Base-by-base conservation (phyloP, 805 yeast species). In the Yarrowia divulgata region DNA sequence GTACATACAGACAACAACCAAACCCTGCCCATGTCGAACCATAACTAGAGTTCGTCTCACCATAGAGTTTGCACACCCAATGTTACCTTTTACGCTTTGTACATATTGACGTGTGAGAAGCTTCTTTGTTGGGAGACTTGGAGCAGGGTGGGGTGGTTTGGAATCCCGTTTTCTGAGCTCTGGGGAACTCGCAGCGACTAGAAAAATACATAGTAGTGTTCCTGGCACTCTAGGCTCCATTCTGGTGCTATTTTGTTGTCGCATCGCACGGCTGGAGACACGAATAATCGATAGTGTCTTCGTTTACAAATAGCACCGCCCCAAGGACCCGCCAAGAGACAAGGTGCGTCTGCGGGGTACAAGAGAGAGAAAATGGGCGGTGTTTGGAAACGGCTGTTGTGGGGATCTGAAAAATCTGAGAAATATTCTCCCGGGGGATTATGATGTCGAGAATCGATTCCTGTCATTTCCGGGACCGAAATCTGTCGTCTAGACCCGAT, bases 11-110 rank as follows among this genome's bases (percentile, higher is more conserved):
- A 23, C 29, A 23, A 23, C 29, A 23, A 23, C 29, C 60, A 54
- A 54, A 54, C 60, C 60, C 60, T 54, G 60, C 64, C 64, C 64
- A 57, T 57, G 64, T 57, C 64, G 64, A 57, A 57, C 64, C 39
- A 32, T 57, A 57, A 39, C 34, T 37, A 39, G 39, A 40, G 29
- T 23, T 23, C 29, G 29, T 23, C 29, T 23, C 29, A 23, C 29
- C 29, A 23, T 23, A 23, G 29, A 23, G 62, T 49, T 49, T 49
- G 54, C 13, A 49, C 52, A 19, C 34, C 52, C 29, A 23, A 23
- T 23, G 29, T 23, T 23, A 23, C 29, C 4, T 23, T 16, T 48
- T 48, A 48, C 35, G 35, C 35, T 48, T 48, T 37, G 60, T 54
- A 54, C 42, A 54, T 34, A 54, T 48, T 48, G 52, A 48, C 35